Conservation (phyloP, 2,329 filamentous ascomycete species). For the Aureobasidium lini region DNA sequence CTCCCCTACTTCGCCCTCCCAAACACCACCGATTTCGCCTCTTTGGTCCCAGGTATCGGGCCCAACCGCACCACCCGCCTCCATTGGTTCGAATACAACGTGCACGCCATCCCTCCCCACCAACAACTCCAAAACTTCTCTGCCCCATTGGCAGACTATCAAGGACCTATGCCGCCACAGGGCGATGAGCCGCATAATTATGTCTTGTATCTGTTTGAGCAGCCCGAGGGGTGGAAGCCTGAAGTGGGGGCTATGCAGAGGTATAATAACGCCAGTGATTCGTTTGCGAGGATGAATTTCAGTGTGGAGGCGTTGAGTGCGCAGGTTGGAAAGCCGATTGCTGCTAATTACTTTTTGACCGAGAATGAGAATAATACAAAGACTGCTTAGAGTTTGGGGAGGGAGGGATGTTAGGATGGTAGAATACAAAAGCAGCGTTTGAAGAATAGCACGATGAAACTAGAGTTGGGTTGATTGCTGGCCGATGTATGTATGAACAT, state of each 20-base stretch:
- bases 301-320: conserved; percentile 18
- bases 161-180: conserved; percentile 20
- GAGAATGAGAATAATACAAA: conserved; percentile 8
- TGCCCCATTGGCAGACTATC: conserved; percentile 20
- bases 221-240: conserved; percentile 20
- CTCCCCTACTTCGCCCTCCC: conserved; percentile 17
- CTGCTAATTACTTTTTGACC: conserved; percentile 21
- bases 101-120: conserved; percentile 12
- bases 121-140: conserved; percentile 18
- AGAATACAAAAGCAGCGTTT: no score
- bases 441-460: no score
- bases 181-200: conserved; percentile 25
- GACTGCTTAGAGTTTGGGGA: background rate
- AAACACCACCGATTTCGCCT: conserved; percentile 16
- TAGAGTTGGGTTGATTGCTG: no score
- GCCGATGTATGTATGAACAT: no score
- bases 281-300: conserved; percentile 20
- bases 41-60: conserved; percentile 20
- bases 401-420: no score
- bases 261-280: conserved; percentile 10
- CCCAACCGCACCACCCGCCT: conserved; percentile 24
- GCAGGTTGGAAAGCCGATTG: conserved; percentile 19
- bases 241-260: conserved; percentile 18
- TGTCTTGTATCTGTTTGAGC: conserved; percentile 26
- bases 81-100: conserved; percentile 25